Conservation (phyloP, 805 yeast species). For the Saturnispora quitensis region DNA sequence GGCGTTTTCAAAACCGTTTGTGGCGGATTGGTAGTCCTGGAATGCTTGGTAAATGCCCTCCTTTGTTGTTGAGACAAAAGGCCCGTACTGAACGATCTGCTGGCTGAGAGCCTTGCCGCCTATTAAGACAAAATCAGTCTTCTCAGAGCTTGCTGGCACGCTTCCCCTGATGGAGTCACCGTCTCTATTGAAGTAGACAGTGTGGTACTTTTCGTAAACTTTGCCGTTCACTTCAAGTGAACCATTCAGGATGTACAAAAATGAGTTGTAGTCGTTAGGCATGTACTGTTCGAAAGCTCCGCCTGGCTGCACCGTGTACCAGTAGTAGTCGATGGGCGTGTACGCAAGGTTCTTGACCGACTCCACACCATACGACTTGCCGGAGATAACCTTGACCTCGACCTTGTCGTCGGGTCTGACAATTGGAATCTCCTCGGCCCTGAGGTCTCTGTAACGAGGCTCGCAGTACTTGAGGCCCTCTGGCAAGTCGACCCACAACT, state of each 20-base stretch:
- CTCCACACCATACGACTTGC: constrained; percentile 66
- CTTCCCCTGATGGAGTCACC: constrained; percentile 54
- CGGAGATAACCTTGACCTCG: constrained; percentile 65
- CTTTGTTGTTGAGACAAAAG: constrained; percentile 70
- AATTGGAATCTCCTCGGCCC: constrained; percentile 59
- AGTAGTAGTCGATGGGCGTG: constrained; percentile 71
- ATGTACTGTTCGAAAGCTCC: constrained; percentile 53
- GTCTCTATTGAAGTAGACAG: constrained; percentile 58
- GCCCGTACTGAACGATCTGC: constrained; percentile 79
- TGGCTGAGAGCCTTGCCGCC: constrained; percentile 73
- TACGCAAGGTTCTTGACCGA: constrained; percentile 68
- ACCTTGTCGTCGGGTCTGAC: constrained; percentile 58
- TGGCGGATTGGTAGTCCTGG: constrained; percentile 57
- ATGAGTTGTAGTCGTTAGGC: constrained; percentile 54
- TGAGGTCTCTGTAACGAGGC: constrained; percentile 75
- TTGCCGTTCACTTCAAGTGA: constrained; percentile 37
- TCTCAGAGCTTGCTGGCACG: constrained; percentile 36
- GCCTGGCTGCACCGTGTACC: constrained; percentile 55
- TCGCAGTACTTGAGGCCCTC: constrained; percentile 47
- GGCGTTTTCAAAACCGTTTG: constrained; percentile 64
- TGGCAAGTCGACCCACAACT: constrained; percentile 84
- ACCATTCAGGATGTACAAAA: constrained; percentile 62
- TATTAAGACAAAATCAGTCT: constrained; percentile 58
- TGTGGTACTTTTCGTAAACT: constrained; percentile 35
- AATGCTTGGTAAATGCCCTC: constrained; percentile 64